These are phyloP conservation scores for Talaromyces atroroseus DNA, from an alignment of 2,329 filamentous ascomycete genomes.

Conservation along the genomic window DNA sequence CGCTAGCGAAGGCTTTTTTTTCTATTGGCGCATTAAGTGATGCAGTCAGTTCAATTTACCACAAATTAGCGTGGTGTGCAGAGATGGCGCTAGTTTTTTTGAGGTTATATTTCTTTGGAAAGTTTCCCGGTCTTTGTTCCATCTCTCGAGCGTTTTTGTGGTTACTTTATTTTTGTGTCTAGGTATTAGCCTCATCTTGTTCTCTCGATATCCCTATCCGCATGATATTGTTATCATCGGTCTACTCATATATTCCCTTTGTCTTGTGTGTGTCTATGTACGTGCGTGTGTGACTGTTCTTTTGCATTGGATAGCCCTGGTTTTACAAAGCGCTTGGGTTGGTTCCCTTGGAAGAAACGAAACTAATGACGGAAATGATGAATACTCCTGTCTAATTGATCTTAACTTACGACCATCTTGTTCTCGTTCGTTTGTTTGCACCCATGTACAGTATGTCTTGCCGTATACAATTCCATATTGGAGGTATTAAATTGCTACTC, in stretches of 20 bases:
- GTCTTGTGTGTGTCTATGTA: neutral
- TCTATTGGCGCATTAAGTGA: neutral
- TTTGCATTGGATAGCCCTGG: constrained; percentile 12
- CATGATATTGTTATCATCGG: constrained; percentile 3
- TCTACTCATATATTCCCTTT: neutral
- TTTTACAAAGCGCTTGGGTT: neutral
- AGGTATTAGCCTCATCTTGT: neutral
- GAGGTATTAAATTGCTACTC: neutral
- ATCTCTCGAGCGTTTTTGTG: constrained; percentile 11
- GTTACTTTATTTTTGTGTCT: constrained; percentile 3
- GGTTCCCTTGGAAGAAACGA: constrained; percentile 11
- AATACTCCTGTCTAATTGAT: constrained; percentile 3
- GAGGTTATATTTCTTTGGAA: constrained; percentile 8
- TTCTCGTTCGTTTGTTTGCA: constrained; percentile 1
- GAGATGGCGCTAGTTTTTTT: constrained; percentile 11
- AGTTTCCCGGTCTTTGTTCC: constrained; percentile 10
- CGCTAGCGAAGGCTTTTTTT: neutral
- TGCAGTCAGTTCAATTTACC: constrained; percentile 6
- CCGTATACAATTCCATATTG: constrained; percentile 5
- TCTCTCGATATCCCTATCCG: constrained; percentile 3
- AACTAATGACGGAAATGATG: constrained; percentile 12
- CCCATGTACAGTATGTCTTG: constrained; percentile 10
- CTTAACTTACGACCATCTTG: constrained; percentile 1
- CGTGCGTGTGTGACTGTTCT: constrained; percentile 3
- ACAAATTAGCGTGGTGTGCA: constrained; percentile 9